Percentiles rank a stretch among this genome's conserved stretches.
Evolutionary conservation across 371 early-diverging fungal genomes (phyloP).

Genomic region (Mucor lusitanicus): DNA sequence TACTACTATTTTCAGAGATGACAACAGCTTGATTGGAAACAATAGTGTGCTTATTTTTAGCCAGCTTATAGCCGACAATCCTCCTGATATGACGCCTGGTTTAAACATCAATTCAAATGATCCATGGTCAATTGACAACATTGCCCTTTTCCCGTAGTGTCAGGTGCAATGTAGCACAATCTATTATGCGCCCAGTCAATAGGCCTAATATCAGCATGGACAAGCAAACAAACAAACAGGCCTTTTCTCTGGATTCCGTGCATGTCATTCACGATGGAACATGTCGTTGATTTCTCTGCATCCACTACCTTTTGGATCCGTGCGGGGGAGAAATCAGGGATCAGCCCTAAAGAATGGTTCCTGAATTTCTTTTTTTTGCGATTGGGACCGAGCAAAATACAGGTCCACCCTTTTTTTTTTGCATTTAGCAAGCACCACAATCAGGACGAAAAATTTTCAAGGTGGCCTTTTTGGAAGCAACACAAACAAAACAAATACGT

Average conservation of each 20-base stretch:
- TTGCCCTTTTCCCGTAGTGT: background rate
- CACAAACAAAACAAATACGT: background rate
- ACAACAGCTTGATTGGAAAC: background rate
- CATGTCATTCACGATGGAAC: background rate
- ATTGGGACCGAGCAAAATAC: slow-evolving; percentile 3
- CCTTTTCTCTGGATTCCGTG: background rate
- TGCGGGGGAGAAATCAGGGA: background rate
- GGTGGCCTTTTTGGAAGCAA: background rate
- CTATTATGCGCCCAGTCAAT: background rate
- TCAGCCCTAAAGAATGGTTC: background rate
- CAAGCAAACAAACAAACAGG: background rate
- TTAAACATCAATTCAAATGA: background rate
- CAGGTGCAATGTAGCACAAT: background rate
- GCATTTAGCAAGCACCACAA: background rate
- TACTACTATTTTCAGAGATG: background rate
- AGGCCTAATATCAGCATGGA: background rate
- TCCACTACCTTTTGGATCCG: background rate
- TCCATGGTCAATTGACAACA: background rate
- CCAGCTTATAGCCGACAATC: too few species aligned
- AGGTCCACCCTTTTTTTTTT: background rate
- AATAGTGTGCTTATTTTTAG: too few species aligned
- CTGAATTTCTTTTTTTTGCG: background rate
- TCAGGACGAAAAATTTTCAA: background rate
- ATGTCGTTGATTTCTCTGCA: background rate
- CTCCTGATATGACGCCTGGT: background rate